Conservation (phyloP, 495 filamentous ascomycete genomes). For the Podospora bellae-mahoneyi region DNA sequence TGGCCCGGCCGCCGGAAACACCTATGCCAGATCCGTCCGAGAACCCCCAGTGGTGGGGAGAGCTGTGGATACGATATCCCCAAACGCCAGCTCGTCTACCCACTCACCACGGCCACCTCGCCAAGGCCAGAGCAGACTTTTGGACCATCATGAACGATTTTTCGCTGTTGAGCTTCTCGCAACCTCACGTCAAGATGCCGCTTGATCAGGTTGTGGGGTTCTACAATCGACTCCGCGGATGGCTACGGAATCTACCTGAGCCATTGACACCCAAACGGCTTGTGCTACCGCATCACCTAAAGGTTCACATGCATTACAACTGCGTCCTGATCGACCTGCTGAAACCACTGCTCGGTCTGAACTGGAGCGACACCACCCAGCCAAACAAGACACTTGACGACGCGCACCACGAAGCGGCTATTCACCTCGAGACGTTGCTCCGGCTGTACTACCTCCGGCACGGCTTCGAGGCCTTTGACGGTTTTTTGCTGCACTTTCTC, state of each 20-base stretch:
- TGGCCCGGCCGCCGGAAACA: conserved; percentile 27
- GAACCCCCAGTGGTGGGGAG: conserved; percentile 37
- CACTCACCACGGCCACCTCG: conserved; percentile 25
- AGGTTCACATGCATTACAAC: conserved; percentile 35
- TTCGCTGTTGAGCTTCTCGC: conserved; percentile 20
- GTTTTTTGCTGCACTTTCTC: conserved; percentile 36
- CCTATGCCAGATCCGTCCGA: conserved; percentile 33
- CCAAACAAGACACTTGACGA: conserved; percentile 19
- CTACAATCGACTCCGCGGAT: conserved; percentile 27
- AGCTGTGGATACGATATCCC: conserved; percentile 39
- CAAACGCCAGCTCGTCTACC: conserved; percentile 24
- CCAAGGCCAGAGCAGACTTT: conserved; percentile 37
- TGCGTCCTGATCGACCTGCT: conserved; percentile 26
- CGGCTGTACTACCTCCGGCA: conserved; percentile 44
- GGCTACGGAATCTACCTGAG: conserved; percentile 35
- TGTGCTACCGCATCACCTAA: conserved; percentile 38
- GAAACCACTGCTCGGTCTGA: conserved; percentile 21
- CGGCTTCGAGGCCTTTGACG: conserved; percentile 37
- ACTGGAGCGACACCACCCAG: conserved; percentile 17
- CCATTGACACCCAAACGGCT: conserved; percentile 34
- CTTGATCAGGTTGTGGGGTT: conserved; percentile 27
- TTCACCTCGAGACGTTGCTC: conserved; percentile 35
- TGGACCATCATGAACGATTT: conserved; percentile 36
- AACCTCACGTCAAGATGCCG: conserved; percentile 14
- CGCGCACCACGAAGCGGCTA: conserved; percentile 27